phyloP scores from a whole-genome alignment of 345 rosid species.

The Eucalyptus camaldulensis region DNA sequence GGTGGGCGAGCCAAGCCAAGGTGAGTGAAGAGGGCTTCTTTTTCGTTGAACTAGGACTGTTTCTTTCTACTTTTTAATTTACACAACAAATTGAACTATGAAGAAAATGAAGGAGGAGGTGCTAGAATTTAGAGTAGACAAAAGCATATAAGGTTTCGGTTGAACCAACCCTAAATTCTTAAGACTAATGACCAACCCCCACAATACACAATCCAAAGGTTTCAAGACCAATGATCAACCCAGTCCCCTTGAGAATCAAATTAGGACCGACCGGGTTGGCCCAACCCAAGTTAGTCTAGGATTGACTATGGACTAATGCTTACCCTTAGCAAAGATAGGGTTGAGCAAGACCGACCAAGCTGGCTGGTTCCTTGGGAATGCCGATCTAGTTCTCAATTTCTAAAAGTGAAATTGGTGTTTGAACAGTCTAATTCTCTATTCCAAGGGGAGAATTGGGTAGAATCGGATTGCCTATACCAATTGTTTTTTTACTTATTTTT shows the following conservation, averaged over 20 bases:
- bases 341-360: rapidly evolving
- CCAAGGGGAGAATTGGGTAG: too few relatives aligned
- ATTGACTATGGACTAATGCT: background rate
- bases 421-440: rapidly evolving
- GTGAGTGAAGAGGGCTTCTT: too few relatives aligned
- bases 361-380: too few relatives aligned
- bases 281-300: background rate
- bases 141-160: background rate
- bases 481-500: too few relatives aligned
- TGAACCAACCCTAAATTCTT: background rate
- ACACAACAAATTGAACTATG: too few relatives aligned
- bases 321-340: too few relatives aligned
- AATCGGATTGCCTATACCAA: rapidly evolving
- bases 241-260: rapidly evolving
- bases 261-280: rapidly evolving
- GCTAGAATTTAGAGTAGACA: background rate
- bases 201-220: rapidly evolving
- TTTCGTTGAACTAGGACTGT: too few relatives aligned
- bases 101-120: background rate
- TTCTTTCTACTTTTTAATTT: too few relatives aligned
- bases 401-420: too few relatives aligned
- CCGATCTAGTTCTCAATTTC: too few relatives aligned
- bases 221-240: background rate
- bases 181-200: background rate
- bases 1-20: too few relatives aligned